Evolutionary conservation across 1,284 basidiomycete species (phyloP).

Genomic region (Xerocomus amazonicus): DNA sequence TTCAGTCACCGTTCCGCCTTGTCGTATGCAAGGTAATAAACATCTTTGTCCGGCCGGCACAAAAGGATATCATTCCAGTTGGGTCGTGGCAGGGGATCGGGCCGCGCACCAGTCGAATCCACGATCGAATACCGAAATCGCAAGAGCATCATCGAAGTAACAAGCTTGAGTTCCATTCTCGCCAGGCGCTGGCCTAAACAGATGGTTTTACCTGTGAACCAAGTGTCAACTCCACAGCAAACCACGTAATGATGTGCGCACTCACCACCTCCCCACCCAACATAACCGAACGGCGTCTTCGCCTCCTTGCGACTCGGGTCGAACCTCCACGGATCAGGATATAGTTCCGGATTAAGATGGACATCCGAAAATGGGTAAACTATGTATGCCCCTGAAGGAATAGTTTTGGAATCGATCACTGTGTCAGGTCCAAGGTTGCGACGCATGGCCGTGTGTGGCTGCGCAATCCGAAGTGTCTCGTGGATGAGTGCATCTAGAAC

Average conservation of each 20-base stretch:
- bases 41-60: slow-evolving; percentile 54
- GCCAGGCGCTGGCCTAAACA: slow-evolving; percentile 71
- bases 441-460: slow-evolving; percentile 75
- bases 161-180: slow-evolving; percentile 64
- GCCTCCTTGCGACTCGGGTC: slow-evolving; percentile 55
- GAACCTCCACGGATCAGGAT: slow-evolving; percentile 70
- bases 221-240: slow-evolving; percentile 14
- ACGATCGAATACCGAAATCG: slow-evolving; percentile 56
- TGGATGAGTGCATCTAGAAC: slow-evolving; percentile 65
- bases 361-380: slow-evolving; percentile 76
- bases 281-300: slow-evolving; percentile 54
- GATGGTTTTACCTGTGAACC: slow-evolving; percentile 52
- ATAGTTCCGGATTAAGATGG: slow-evolving; percentile 64
- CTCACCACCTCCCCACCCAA: slow-evolving; percentile 76
- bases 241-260: slow-evolving; percentile 25
- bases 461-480: slow-evolving; percentile 70
- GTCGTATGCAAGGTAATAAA: slow-evolving; percentile 52
- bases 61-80: slow-evolving; percentile 73
- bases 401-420: slow-evolving; percentile 58
- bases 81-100: slow-evolving; percentile 48
- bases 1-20: slow-evolving; percentile 19
- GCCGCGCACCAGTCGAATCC: slow-evolving; percentile 45
- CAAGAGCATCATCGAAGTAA: slow-evolving; percentile 60
- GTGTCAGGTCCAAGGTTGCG: slow-evolving; percentile 66
- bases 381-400: slow-evolving; percentile 67